A percentile compares a stretch with the other conserved stretches of the same genome.
Evolutionary conservation across 805 yeast genomes (phyloP).

Genomic region (Tetrapisispora phaffii): DNA sequence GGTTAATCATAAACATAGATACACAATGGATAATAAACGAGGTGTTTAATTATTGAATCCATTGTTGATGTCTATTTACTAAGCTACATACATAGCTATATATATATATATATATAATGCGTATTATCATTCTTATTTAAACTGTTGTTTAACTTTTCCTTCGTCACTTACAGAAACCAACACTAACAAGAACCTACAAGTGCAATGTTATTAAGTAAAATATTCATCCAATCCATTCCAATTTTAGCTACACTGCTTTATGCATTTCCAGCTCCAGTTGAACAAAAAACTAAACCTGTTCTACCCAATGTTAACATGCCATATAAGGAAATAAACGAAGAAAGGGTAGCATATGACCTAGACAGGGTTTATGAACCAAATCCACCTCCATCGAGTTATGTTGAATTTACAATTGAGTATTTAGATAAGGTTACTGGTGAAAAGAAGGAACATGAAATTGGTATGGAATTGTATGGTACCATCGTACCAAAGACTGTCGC

Average conservation of each 20-base stretch:
- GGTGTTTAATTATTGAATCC: too few relatives aligned
- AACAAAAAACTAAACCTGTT: not conserved
- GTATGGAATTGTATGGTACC: conserved; percentile 55
- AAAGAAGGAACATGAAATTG: conserved; percentile 27
- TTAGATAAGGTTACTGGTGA: conserved; percentile 11
- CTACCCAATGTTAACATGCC: not conserved
- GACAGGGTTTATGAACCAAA: conserved; percentile 24
- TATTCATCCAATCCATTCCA: not conserved
- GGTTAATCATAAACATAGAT: too few relatives aligned
- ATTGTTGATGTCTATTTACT: too few relatives aligned
- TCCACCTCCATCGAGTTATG: conserved; percentile 26
- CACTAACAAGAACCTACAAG: too few relatives aligned
- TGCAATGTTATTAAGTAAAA: not conserved
- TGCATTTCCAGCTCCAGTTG: not conserved
- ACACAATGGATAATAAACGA: too few relatives aligned
- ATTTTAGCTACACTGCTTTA: not conserved
- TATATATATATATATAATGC: too few relatives aligned
- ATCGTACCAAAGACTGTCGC: conserved; percentile 53
- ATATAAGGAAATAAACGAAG: not conserved
- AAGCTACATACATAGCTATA: too few relatives aligned
- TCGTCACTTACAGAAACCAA: too few relatives aligned
- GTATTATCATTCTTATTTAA: too few relatives aligned
- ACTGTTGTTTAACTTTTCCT: too few relatives aligned
- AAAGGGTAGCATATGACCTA: not conserved
- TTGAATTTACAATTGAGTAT: conserved; percentile 21